These are phyloP conservation scores for Mastigamoeba balamuthi DNA, from an alignment of 78 protist genomes.

Conservation along the genomic window DNA sequence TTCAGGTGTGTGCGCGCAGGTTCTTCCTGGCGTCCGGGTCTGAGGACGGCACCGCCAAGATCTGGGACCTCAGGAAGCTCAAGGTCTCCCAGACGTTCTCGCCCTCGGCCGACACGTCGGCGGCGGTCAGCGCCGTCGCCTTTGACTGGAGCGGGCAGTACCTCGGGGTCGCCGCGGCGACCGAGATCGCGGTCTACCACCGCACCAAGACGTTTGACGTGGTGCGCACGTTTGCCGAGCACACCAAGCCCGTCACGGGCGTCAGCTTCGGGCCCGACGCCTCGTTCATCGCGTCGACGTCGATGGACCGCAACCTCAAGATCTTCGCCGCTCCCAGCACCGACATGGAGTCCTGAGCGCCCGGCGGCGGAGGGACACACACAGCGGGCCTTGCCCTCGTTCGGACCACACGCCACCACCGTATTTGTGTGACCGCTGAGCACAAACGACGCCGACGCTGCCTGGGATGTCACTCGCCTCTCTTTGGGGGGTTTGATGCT, in stretches of 20 bases:
- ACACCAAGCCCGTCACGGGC: slow-evolving; percentile 2
- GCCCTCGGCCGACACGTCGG: neutral
- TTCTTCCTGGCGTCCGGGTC: slow-evolving; percentile 11
- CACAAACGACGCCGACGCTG: too few relatives aligned
- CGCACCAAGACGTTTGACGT: slow-evolving; percentile 12
- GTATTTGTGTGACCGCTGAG: too few relatives aligned
- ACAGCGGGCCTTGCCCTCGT: too few relatives aligned
- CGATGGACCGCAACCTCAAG: slow-evolving; percentile 13
- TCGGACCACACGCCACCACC: too few relatives aligned
- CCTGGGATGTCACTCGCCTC: too few relatives aligned
- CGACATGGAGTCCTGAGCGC: too few relatives aligned
- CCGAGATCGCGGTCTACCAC: too few relatives aligned
- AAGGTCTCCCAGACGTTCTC: slow-evolving; percentile 15
- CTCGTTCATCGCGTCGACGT: neutral
- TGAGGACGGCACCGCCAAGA: slow-evolving; percentile 12
- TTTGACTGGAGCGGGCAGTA: slow-evolving; percentile 62
- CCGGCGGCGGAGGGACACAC: too few relatives aligned
- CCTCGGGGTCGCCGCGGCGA: slow-evolving; percentile 33
- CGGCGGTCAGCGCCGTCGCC: neutral
- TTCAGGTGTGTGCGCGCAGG: neutral
- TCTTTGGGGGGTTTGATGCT: too few relatives aligned
- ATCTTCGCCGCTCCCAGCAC: slow-evolving; percentile 5
- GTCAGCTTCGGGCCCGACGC: slow-evolving; percentile 20
- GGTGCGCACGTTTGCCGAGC: neutral
- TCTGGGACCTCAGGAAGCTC: slow-evolving; percentile 81